phyloP scores from a whole-genome alignment of 306 rosid species.

The Myrica gale region DNA sequence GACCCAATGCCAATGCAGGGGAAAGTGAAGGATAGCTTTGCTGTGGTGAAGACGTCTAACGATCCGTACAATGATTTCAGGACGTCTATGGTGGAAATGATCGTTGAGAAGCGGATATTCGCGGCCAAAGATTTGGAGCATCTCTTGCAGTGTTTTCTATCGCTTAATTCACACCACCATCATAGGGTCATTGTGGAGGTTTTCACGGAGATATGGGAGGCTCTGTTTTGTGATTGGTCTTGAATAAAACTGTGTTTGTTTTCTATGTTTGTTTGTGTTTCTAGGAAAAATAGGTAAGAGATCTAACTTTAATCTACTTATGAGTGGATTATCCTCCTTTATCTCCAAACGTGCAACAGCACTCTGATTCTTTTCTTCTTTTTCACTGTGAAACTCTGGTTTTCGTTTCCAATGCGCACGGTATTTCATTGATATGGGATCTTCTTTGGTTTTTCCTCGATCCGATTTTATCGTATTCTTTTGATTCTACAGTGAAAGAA shows the following conservation, averaged over 20 bases:
- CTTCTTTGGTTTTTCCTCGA: conserved; percentile 1
- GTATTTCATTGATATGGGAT: not conserved
- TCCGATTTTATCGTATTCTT: not conserved
- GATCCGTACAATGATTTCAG: conserved; percentile 92
- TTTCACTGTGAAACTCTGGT: conserved; percentile 1
- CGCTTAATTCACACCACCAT: conserved; percentile 68
- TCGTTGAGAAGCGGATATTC: conserved; percentile 86
- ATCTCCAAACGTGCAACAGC: not conserved
- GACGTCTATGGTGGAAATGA: conserved; percentile 93
- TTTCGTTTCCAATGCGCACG: conserved; percentile 3
- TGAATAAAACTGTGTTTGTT: conserved; percentile 26
- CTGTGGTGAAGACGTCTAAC: conserved; percentile 87
- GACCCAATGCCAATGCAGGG: conserved; percentile 61
- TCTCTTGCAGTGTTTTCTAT: conserved; percentile 82
- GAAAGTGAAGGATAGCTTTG: conserved; percentile 81
- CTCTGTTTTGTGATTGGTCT: conserved; percentile 70
- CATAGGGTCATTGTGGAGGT: conserved; percentile 79
- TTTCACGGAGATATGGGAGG: conserved; percentile 89
- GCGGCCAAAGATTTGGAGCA: conserved; percentile 67
- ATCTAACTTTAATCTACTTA: conserved; percentile 35
- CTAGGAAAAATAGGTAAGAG: conserved; percentile 30
- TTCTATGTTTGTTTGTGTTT: conserved; percentile 26
- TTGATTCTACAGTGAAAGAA: conserved; percentile 26
- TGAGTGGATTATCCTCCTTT: conserved; percentile 33
- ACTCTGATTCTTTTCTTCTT: not conserved